These are phyloP conservation scores for Magnolia officinalis DNA, from an alignment of 164 flowering plant species.

Conservation along the genomic window DNA sequence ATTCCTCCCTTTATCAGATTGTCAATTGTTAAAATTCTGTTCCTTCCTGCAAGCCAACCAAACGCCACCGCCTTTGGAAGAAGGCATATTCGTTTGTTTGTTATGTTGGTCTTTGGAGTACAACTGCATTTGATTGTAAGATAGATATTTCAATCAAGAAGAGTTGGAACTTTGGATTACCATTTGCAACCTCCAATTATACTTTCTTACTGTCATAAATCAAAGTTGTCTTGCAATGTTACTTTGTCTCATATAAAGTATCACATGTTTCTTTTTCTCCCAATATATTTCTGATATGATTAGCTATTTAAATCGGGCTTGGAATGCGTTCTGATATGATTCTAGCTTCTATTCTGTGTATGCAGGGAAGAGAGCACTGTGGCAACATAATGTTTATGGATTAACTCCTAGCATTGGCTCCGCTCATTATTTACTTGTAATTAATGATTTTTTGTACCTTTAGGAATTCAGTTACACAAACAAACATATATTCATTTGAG, in stretches of 20 bases:
- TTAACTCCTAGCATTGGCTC: conserved; percentile 68
- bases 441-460: background rate
- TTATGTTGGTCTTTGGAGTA: too few relatives aligned
- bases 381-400: conserved; percentile 83
- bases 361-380: conserved; percentile 71
- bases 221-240: background rate
- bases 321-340: background rate
- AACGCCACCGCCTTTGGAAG: too few relatives aligned
- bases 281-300: background rate
- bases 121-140: too few relatives aligned
- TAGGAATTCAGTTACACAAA: background rate
- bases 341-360: background rate
- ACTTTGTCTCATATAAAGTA: background rate
- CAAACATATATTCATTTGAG: background rate
- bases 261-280: background rate
- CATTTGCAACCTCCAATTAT: too few relatives aligned
- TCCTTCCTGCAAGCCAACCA: too few relatives aligned
- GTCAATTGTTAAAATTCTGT: too few relatives aligned
- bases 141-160: too few relatives aligned
- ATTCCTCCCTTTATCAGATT: too few relatives aligned
- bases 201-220: background rate
- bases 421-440: conserved; percentile 80
- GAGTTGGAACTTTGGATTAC: too few relatives aligned
- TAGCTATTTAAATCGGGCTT: background rate
- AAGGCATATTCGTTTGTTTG: too few relatives aligned